These are phyloP conservation scores for Pleurotus djamor DNA, from an alignment of 768 basidiomycete species.

Conservation along the genomic window DNA sequence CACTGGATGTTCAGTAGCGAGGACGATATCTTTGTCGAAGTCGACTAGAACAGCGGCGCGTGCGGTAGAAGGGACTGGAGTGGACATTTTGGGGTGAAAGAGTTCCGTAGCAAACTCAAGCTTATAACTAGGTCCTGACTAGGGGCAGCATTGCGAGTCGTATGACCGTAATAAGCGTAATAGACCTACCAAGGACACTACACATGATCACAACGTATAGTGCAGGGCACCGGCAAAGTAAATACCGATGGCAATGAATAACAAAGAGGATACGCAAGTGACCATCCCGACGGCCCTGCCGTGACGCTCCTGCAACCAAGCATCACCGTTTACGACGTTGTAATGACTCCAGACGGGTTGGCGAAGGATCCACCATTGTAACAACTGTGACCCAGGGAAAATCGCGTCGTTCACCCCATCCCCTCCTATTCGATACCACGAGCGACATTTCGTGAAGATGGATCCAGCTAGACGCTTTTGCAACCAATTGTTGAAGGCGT, in stretches of 20 bases:
- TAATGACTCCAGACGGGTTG: slow-evolving; percentile 30
- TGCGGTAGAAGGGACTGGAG: slow-evolving; percentile 30
- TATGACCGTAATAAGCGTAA: not conserved
- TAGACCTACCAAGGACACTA: not conserved
- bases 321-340: slow-evolving; percentile 13
- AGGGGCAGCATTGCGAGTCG: not conserved
- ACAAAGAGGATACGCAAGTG: not conserved
- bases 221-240: not conserved
- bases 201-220: not conserved
- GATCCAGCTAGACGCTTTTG: slow-evolving; percentile 28
- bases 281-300: not conserved
- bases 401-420: slow-evolving; percentile 22
- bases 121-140: not conserved
- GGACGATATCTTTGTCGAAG: slow-evolving; percentile 22
- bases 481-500: slow-evolving; percentile 36
- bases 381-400: slow-evolving; percentile 27
- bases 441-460: slow-evolving; percentile 30
- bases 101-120: not conserved
- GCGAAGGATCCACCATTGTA: slow-evolving; percentile 34
- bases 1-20: slow-evolving; percentile 49
- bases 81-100: not conserved
- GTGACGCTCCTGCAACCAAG: not conserved
- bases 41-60: slow-evolving; percentile 32
- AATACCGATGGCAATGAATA: not conserved
- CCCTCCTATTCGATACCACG: slow-evolving; percentile 29